Evolutionary conservation across 164 flowering plant genomes (phyloP), one percentile per base, ranked within the genome.

Genomic region (Sextonia rubra): DNA sequence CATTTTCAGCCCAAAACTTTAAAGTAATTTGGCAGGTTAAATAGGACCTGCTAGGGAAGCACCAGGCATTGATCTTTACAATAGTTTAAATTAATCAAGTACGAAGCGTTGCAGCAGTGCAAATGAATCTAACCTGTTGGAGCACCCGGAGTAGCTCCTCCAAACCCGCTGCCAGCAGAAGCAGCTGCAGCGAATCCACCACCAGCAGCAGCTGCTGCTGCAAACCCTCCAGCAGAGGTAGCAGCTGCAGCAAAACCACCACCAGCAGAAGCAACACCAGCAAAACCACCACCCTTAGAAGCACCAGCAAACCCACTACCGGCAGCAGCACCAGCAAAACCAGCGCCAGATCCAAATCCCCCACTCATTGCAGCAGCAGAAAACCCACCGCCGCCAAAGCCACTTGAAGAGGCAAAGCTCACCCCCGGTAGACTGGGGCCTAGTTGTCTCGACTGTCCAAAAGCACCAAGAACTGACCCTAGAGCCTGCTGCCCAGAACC

Each of bases 371-470:
- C 79, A 29, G 80, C 71, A 62, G 71, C 64, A 27, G 83, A 74
- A 82, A 85, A 86, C 20, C 90, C 85, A 63, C 83, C 86, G 77
- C 83, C 79, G 65, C 86, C 82, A 77, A 83, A 83, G 67, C 88
- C 79, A 76, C 81, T 74, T 3, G 81, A 71, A 71, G 84, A 68
- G 65, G 83, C 77, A 84, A 83, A 81, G 64, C 83, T 85, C 61
- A 74, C 73, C 29, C 89, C 95, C 3, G 88, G 87, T 37, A 81
- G 56, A 69, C 89, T 86, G 61, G 85, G 44, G 62, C 98, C 97
- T 60, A 95, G 67, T 81, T 95, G 98, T 77, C 99, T 90, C 20
- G 98, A 91, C 81, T 95, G 98, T 77, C 98, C 98, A 85, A 93
- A 93, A 69, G 86, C 52, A 75, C 98, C 98, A 79, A 93, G 93